Evolutionary conservation across 2,329 filamentous ascomycete species (phyloP).

Genomic region (Fusarium mundagurra): DNA sequence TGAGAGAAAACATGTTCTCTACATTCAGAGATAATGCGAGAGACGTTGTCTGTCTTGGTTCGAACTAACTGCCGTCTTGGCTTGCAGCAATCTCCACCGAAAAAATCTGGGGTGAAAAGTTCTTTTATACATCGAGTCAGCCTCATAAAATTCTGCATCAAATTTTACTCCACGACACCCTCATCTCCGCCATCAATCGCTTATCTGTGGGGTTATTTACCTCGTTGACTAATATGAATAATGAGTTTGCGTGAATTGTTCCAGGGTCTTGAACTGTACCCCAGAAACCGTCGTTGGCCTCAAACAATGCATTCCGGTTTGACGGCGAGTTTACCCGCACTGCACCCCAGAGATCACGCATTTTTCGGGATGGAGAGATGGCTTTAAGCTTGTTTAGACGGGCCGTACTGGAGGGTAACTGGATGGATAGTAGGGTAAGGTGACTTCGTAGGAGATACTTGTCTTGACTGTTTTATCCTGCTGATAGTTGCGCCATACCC

Average conservation of each 20-base stretch:
- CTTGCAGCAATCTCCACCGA: background rate
- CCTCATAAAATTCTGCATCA: background rate
- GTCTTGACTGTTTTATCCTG: background rate
- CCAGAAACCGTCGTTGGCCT: background rate
- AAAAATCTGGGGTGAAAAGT: background rate
- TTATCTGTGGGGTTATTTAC: slow-evolving; percentile 30
- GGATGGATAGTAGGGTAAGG: background rate
- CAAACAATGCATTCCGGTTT: background rate
- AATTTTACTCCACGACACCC: background rate
- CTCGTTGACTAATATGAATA: slow-evolving; percentile 30
- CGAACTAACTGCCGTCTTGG: background rate
- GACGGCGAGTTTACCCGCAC: slow-evolving; percentile 3
- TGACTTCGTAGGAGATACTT: background rate
- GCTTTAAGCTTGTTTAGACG: slow-evolving; percentile 20
- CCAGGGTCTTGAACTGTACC: background rate
- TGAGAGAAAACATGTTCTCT: background rate
- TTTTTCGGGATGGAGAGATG: background rate
- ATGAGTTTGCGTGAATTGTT: slow-evolving; percentile 2
- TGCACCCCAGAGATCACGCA: slow-evolving; percentile 19
- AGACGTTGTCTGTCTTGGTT: background rate
- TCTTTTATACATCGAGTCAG: slow-evolving; percentile 11
- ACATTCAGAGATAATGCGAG: background rate
- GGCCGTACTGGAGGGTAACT: background rate
- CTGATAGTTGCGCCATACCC: background rate
- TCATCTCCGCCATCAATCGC: slow-evolving; percentile 16